phyloP scores from a whole-genome alignment of 257 asterid genomes.

The Solanum virginianum region DNA sequence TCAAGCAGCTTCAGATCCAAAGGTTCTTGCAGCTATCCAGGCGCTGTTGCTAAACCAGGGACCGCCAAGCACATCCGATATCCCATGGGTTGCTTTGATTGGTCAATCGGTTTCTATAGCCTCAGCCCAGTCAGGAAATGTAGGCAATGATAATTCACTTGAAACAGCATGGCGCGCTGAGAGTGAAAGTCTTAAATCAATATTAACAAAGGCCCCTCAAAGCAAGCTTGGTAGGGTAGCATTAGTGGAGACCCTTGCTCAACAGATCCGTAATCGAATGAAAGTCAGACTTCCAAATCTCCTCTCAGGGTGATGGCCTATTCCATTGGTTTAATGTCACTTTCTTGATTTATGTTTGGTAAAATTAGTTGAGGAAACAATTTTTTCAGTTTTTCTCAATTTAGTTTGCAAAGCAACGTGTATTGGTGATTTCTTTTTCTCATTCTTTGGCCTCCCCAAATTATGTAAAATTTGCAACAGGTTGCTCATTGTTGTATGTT shows the following conservation, averaged over 20 bases:
- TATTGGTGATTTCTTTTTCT: neutral
- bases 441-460: neutral
- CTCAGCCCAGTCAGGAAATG: slow-evolving; percentile 17
- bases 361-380: neutral
- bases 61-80: slow-evolving; percentile 17
- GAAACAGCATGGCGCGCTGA: slow-evolving; percentile 24
- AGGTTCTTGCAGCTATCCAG: slow-evolving; percentile 11
- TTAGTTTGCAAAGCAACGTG: neutral
- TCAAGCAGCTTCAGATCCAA: slow-evolving; percentile 16
- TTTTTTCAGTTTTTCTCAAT: neutral
- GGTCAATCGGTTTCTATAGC: slow-evolving; percentile 21
- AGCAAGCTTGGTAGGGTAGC: slow-evolving; percentile 22
- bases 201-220: slow-evolving; percentile 18
- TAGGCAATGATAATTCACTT: slow-evolving; percentile 14
- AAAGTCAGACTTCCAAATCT: slow-evolving; percentile 84
- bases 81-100: slow-evolving; percentile 18
- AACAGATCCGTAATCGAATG: slow-evolving; percentile 31
- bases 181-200: slow-evolving; percentile 18
- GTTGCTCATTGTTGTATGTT: neutral
- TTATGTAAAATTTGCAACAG: neutral
- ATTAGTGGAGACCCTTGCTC: slow-evolving; percentile 18
- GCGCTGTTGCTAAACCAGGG: slow-evolving; percentile 14
- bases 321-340: neutral
- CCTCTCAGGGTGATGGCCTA: slow-evolving; percentile 56
- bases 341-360: neutral